Base-by-base conservation (phyloP, 495 filamentous ascomycete genomes). In the Penicillium paxilli region DNA sequence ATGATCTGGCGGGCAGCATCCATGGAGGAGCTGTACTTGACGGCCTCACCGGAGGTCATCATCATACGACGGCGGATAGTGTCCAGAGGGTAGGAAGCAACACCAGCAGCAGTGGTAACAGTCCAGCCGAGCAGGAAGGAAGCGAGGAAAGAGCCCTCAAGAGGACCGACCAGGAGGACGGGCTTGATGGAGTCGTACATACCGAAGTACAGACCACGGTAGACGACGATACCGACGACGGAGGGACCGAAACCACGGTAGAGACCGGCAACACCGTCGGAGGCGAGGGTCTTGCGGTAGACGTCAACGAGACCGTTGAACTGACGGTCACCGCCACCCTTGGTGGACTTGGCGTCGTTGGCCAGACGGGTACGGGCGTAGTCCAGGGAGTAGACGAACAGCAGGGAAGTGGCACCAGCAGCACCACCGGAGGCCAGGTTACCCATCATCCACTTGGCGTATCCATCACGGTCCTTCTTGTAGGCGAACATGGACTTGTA, bases 141-240 rank as follows among this genome's bases (percentile, higher is more conserved):
- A 74, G 94, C 94, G 63, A 98, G 79, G 91, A 98, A 98, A 87
- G 91, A 96, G 81, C 91, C 91, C 81, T 91, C 87, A 67, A 98
- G 92, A 71, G 83, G 55, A 70, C 94, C 94, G 73, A 88, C 84
- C 48, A 98, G 90, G 78, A 97, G 74, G 76, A 97, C 90, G 64
- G 94, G 94, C 91, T 98, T 98, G 84, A 98, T 87, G 63, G 94
- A 98, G 81, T 98, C 94, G 92, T 98, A 98, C 89, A 98, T 89
- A 73, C 94, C 94, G 88, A 98, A 98, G 91, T 98, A 98, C 63
- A 98, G 91, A 96, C 94, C 94, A 90, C 94, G 95, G 89, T 98
- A 98, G 78, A 98, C 95, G 73, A 98, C 77, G 75, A 98, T 98
- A 84, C 94, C 94, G 77, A 87, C 83, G 70, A 98, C 94, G 65